phyloP scores from a whole-genome alignment of 73 alveolate species.

The Paramecium biaurelia region DNA sequence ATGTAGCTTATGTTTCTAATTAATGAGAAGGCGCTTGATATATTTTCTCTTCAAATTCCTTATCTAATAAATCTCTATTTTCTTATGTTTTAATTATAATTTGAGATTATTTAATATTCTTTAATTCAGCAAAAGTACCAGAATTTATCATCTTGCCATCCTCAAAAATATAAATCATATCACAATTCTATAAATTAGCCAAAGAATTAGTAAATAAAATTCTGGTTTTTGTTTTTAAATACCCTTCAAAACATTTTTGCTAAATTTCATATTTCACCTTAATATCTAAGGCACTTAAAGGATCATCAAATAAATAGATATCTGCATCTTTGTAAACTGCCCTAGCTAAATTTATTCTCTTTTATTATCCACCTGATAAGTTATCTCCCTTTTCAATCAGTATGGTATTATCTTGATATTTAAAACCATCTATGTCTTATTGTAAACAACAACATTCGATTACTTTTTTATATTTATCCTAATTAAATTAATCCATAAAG shows the following conservation, averaged over 20 bases:
- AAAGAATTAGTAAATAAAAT: conserved; percentile 91
- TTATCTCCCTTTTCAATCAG: conserved; percentile 73
- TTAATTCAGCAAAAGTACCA: conserved; percentile 70
- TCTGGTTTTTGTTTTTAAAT: conserved; percentile 82
- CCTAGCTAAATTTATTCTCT: conserved; percentile 78
- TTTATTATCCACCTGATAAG: conserved; percentile 76
- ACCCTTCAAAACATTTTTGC: conserved; percentile 73
- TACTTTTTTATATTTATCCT: background rate
- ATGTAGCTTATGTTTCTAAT: background rate
- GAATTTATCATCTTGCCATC: conserved; percentile 74
- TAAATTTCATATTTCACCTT: conserved; percentile 85
- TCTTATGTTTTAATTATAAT: background rate
- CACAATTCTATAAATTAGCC: conserved; percentile 78
- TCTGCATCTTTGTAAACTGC: conserved; percentile 82
- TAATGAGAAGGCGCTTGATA: background rate
- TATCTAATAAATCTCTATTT: background rate
- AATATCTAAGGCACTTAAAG: conserved; percentile 91
- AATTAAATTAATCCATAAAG: background rate
- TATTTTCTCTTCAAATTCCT: background rate
- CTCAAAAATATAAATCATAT: conserved; percentile 81
- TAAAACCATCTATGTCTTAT: conserved; percentile 41
- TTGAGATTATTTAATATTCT: background rate
- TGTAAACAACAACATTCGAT: conserved; percentile 70
- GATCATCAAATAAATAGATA: conserved; percentile 91
- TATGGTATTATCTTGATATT: conserved; percentile 54